A percentile compares a stretch with the other conserved stretches of the same genome.
phyloP scores from a whole-genome alignment of 2,329 filamentous ascomycete genomes.

The Cytospora piceae region DNA sequence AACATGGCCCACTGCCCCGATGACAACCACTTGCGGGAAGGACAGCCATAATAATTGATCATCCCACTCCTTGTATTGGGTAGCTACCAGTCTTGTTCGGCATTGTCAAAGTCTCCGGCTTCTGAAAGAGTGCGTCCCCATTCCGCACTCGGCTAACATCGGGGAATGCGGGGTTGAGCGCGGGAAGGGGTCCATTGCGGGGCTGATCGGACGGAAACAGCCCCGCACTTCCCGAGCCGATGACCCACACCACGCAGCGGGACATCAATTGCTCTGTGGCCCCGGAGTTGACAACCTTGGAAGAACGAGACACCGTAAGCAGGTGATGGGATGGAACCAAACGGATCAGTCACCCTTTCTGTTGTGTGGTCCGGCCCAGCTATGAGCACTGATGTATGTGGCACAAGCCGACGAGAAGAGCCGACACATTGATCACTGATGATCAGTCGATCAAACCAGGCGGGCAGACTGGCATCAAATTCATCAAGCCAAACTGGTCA shows the following conservation, averaged over 20 bases:
- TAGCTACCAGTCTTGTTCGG: not conserved
- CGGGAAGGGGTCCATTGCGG: slow-evolving; percentile 19
- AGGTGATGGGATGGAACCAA: not conserved
- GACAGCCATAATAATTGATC: slow-evolving; percentile 14
- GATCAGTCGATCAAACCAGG: not conserved
- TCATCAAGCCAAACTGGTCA: not conserved
- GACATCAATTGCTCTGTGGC: not conserved
- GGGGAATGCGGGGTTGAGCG: slow-evolving; percentile 27
- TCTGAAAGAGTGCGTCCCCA: not conserved
- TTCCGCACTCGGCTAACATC: slow-evolving; percentile 28
- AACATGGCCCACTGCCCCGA: not conserved
- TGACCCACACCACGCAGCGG: not conserved
- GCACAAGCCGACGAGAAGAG: not conserved
- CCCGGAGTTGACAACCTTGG: not conserved
- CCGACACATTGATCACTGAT: not conserved
- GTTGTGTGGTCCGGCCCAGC: not conserved
- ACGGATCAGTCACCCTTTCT: no score
- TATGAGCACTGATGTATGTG: not conserved
- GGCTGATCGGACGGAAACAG: slow-evolving; percentile 23
- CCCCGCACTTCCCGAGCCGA: slow-evolving; percentile 17
- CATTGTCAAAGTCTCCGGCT: slow-evolving; percentile 9
- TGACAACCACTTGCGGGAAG: not conserved
- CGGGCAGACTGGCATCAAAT: not conserved
- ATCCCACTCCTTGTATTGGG: not conserved
- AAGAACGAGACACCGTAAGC: not conserved